These are phyloP conservation scores for slime mould (Dictyostelium discoideum) DNA, from an alignment of 78 protist species.

Conservation along the genomic window DNA sequence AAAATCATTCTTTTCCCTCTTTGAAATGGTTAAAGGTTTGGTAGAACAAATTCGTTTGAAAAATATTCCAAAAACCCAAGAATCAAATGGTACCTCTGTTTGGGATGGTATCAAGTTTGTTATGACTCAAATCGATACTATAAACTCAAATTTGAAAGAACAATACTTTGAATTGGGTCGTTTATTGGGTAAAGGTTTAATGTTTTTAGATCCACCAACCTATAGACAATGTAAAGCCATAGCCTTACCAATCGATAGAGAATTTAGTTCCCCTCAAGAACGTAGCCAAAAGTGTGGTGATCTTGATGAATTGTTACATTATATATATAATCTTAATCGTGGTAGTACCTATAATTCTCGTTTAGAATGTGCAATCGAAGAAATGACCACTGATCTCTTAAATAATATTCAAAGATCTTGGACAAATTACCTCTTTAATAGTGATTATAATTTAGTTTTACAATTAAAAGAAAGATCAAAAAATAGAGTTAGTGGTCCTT, in stretches of 20 bases:
- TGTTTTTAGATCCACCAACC: slow-evolving; percentile 74
- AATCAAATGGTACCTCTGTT: slow-evolving; percentile 51
- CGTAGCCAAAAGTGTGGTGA: slow-evolving; percentile 55
- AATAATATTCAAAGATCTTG: slow-evolving; percentile 56
- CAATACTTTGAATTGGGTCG: slow-evolving; percentile 77
- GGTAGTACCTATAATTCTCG: slow-evolving; percentile 47
- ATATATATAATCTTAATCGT: slow-evolving; percentile 52
- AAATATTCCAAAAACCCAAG: slow-evolving; percentile 39
- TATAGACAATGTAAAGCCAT: slow-evolving; percentile 75
- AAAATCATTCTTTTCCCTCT: slow-evolving; percentile 48
- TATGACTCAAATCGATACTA: slow-evolving; percentile 68
- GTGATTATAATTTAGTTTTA: slow-evolving; percentile 40
- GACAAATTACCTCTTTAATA: slow-evolving; percentile 62
- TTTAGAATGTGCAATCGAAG: slow-evolving; percentile 70
- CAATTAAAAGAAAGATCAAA: slow-evolving; percentile 71
- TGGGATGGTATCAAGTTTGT: slow-evolving; percentile 74
- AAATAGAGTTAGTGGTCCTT: slow-evolving; percentile 56
- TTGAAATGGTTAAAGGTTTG: slow-evolving; percentile 45
- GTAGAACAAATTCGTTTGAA: slow-evolving; percentile 61
- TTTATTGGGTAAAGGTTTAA: slow-evolving; percentile 69
- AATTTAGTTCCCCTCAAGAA: slow-evolving; percentile 19
- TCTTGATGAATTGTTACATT: slow-evolving; percentile 36
- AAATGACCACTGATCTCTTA: slow-evolving; percentile 48
- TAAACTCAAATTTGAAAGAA: slow-evolving; percentile 46
- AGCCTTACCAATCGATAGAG: slow-evolving; percentile 57